phyloP scores from a whole-genome alignment of 192 early-diverging fungal species.

The Linnemannia elongata region DNA sequence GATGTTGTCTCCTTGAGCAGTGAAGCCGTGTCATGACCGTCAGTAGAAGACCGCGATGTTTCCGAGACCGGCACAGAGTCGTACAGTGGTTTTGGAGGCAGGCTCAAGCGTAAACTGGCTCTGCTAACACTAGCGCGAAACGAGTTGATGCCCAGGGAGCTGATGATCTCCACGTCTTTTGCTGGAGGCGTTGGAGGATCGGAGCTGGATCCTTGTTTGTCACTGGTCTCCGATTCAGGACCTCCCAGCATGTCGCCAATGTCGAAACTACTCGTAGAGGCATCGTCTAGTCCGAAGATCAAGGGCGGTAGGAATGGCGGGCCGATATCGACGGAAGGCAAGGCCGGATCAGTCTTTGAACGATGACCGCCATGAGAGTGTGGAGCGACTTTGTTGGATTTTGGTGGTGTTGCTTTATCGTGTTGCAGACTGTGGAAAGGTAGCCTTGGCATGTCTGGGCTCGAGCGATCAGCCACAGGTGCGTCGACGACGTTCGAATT shows the following conservation, averaged over 20 bases:
- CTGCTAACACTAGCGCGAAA: slow-evolving; percentile 14
- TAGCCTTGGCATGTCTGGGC: slow-evolving; percentile 11
- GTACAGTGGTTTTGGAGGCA: not conserved
- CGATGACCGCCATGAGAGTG: not conserved
- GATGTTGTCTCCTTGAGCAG: not conserved
- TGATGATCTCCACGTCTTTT: slow-evolving; percentile 1
- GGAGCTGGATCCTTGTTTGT: not conserved
- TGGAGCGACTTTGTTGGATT: slow-evolving; percentile 12
- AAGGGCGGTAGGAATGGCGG: slow-evolving; percentile 26
- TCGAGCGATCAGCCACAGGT: not conserved
- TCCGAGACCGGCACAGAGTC: not conserved
- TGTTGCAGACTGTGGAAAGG: slow-evolving; percentile 2
- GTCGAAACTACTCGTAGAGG: slow-evolving; percentile 19
- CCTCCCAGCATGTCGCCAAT: slow-evolving; percentile 19
- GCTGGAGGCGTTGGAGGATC: not conserved
- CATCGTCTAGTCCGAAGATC: slow-evolving; percentile 22
- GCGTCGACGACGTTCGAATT: not conserved
- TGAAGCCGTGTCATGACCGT: not conserved
- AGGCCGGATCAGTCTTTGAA: not conserved
- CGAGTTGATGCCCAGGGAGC: slow-evolving; percentile 11
- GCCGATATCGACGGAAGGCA: slow-evolving; percentile 8
- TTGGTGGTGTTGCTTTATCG: not conserved
- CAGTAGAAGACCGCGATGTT: not conserved
- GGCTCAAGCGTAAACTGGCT: not conserved
- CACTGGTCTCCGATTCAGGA: not conserved